Evolutionary conservation across 139 green algal genomes (phyloP).

Genomic region (Penium margaritaceum): DNA sequence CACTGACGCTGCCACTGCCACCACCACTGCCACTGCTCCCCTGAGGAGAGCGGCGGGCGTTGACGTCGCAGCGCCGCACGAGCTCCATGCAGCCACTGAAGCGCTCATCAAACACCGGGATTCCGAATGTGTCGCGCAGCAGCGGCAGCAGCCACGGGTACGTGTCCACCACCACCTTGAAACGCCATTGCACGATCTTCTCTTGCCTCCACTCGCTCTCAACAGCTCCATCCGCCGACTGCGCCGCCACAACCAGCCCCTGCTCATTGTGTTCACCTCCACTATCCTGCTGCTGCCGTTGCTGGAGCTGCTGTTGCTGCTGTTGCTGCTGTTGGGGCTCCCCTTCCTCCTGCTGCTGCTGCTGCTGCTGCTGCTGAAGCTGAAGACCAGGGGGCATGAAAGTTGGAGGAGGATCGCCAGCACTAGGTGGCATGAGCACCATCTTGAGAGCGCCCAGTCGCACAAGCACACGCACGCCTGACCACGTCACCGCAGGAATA

Average conservation of each 20-base stretch:
- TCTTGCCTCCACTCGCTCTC: neutral
- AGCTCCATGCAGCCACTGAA: neutral
- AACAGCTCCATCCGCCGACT: neutral
- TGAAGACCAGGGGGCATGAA: too few relatives aligned
- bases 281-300: neutral
- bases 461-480: too few relatives aligned
- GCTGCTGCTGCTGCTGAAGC: neutral
- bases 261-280: neutral
- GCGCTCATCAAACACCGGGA: conserved; percentile 19
- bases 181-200: conserved; percentile 1
- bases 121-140: neutral
- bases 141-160: conserved; percentile 29
- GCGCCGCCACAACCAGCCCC: neutral
- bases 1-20: too few relatives aligned
- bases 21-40: neutral
- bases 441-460: too few relatives aligned
- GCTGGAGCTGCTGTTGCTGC: neutral
- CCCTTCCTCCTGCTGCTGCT: neutral
- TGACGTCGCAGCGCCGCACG: neutral
- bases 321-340: neutral
- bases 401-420: too few relatives aligned
- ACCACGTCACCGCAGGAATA: too few relatives aligned
- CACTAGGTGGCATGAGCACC: too few relatives aligned
- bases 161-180: conserved; percentile 2
- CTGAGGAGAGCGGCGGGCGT: neutral